phyloP scores from a whole-genome alignment of 2,329 filamentous ascomycete genomes.

The Parastagonospora nodorum region DNA sequence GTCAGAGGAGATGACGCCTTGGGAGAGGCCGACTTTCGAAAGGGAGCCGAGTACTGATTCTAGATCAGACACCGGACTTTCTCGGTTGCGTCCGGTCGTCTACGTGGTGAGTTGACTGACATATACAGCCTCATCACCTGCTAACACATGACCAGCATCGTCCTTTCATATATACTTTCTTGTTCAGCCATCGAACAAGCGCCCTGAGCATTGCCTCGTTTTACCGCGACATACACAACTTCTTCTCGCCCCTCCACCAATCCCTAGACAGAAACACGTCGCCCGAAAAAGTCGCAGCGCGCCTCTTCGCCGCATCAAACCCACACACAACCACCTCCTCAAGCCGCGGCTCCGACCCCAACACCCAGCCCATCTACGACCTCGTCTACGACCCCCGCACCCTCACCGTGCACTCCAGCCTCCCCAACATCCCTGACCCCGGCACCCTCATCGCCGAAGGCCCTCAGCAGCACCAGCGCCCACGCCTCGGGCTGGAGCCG shows the following conservation, averaged over 20 bases:
- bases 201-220: slow-evolving; percentile 54
- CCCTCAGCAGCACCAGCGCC: slow-evolving; percentile 14
- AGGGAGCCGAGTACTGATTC: slow-evolving; percentile 17
- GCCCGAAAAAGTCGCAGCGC: slow-evolving; percentile 47
- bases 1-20: slow-evolving; percentile 25
- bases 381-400: slow-evolving; percentile 65
- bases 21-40: slow-evolving; percentile 24
- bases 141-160: slow-evolving; percentile 50
- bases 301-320: slow-evolving; percentile 46
- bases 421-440: slow-evolving; percentile 67
- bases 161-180: slow-evolving; percentile 78
- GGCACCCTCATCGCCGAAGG: slow-evolving; percentile 50
- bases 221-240: slow-evolving; percentile 58
- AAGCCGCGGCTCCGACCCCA: slow-evolving; percentile 32
- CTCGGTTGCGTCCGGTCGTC: slow-evolving; percentile 67
- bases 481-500: slow-evolving; percentile 52
- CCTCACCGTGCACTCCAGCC: slow-evolving; percentile 63
- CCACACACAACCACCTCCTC: slow-evolving; percentile 44
- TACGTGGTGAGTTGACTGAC: slow-evolving; percentile 60
- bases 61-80: slow-evolving; percentile 11
- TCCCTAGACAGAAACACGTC: slow-evolving; percentile 51
- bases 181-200: slow-evolving; percentile 68
- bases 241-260: slow-evolving; percentile 55
- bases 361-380: slow-evolving; percentile 59
- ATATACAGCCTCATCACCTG: not conserved